Evolutionary conservation across 2,329 filamentous ascomycete genomes (phyloP), one percentile per base, ranked within the genome.

Genomic region (Xenosphaeropsis pyriputrescens): DNA sequence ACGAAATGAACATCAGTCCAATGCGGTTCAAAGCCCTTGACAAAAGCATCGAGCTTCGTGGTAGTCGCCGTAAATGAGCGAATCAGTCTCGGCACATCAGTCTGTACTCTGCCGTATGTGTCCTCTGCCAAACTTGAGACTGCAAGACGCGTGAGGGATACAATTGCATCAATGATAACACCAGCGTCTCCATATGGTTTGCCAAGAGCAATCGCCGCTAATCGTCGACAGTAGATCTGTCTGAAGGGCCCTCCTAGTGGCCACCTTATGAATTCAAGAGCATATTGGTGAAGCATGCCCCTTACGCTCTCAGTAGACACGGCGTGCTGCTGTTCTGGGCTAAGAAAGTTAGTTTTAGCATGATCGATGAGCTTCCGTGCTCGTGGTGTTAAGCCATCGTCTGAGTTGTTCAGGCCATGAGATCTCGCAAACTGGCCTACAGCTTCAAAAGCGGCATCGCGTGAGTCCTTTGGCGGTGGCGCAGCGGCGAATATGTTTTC

Each of bases 61-160:
- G 86, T 76, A 1, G 82, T 75, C 0, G 56, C 48, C 1, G 84
- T 88, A 43, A 93, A 72, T 1, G 75, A 73, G 34, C 79, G 72
- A 36, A 95, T 73, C 40, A 93, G 78, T 35, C 61, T 61, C 1
- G 82, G 74, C 2, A 96, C 75, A 45, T 91, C 83, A 32, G 76
- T 68, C 46, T 93, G 80, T n/a, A 93, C 89, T 47, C 84, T 82
- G 12, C 89, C 89, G 52, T 77, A 91, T 34, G 70, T 70, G 54
- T 96, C 89, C 57, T 96, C 88, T 3, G 65, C 63, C 38, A 95
- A 60, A 56, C 82, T 89, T 43, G 72, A 71, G 4, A 85, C 70
- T 1, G 83, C 72, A 18, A 96, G 66, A 36, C 70, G 67, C 11
- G 73, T 75, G 30, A 91, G 61, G 0, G 79, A 72, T 41, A 76